Base-by-base conservation (phyloP, 2,329 filamentous ascomycete genomes). In the Alternaria triticimaculans region DNA sequence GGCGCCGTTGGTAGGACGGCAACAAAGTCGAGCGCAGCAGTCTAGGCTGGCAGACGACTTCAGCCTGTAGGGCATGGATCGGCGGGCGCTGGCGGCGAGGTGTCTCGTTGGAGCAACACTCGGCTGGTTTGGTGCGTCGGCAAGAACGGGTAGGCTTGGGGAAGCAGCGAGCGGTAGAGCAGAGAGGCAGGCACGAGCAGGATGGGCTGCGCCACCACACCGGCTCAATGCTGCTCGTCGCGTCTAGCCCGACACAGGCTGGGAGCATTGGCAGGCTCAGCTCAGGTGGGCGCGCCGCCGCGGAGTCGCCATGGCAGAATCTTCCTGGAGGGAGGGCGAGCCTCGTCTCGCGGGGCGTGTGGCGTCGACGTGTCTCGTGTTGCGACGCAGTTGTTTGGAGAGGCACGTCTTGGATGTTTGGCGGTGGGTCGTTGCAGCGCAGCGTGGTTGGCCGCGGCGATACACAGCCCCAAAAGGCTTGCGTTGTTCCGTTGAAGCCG, bases 401-500 rank as follows among this genome's bases (percentile, higher is more conserved):
- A 41, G 55, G 55, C 49, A 26, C 43, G 43, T 58, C 23, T 55
- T 48, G 54, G 49, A 28, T 48, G 62, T 46, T 57, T 53, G 20
- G 57, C 21, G 56, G 60, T 58, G 63, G 63, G 63, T 37, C 60
- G 58, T 49, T 23, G 50, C 46, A 37, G 28, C 50, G 50, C 18
- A 33, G 51, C 51, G 59, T 61, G 53, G 55, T 57, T 57, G 59
- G 59, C 59, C 25, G 59, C 46, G 21, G 30, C 37, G 28, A n/a
- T 18, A 59, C 60, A 62, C 60, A 62, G 60, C 60, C 60, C 60
- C 58, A 49, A 61, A 44, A 48, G 58, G 58, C 58, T 61, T 61
- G 58, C 58, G 53, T 61, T 57, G 53, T 48, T 56, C 43, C 43
- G 45, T 48, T 48, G 30, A 49, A 23, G 20, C 37, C 44, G 58